These are phyloP conservation scores for Gaeumannomyces tritici DNA, from an alignment of 2,329 filamentous ascomycete species.

Conservation along the genomic window DNA sequence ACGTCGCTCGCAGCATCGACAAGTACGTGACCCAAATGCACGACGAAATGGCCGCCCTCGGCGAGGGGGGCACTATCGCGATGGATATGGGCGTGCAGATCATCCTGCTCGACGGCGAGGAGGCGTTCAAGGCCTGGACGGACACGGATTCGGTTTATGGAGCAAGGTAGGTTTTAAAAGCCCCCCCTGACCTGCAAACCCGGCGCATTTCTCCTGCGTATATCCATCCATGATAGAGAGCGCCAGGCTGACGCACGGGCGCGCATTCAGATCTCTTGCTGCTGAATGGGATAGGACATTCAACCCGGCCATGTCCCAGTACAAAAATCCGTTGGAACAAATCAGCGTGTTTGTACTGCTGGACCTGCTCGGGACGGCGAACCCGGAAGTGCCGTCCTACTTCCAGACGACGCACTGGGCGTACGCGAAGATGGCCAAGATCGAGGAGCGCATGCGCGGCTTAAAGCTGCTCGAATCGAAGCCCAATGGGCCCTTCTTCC, in stretches of 20 bases:
- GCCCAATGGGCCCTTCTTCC: conserved; percentile 13
- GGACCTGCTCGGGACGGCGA: conserved; percentile 67
- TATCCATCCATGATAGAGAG: background rate
- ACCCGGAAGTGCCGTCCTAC: conserved; percentile 71
- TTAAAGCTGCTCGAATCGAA: conserved; percentile 55
- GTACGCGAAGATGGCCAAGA: conserved; percentile 63
- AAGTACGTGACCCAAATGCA: conserved; percentile 64
- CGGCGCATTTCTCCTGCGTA: background rate
- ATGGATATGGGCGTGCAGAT: conserved; percentile 72
- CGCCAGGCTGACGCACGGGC: background rate
- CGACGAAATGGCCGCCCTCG: conserved; percentile 53
- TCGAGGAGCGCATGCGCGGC: conserved; percentile 65
- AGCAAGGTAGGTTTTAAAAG: conserved; percentile 52
- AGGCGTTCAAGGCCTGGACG: conserved; percentile 67
- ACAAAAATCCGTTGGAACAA: conserved; percentile 57
- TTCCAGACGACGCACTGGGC: conserved; percentile 91
- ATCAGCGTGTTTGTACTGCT: conserved; percentile 83
- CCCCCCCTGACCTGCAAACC: no score
- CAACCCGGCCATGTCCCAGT: conserved; percentile 60
- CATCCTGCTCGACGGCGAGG: conserved; percentile 71
- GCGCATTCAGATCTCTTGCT: conserved; percentile 47
- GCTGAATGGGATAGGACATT: conserved; percentile 58
- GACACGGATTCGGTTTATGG: conserved; percentile 69
- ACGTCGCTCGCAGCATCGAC: conserved; percentile 64
- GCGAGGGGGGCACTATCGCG: conserved; percentile 41